These are phyloP conservation scores for Penicillium sp. DNA, from an alignment of 2,329 filamentous ascomycete species.

Conservation along the genomic window DNA sequence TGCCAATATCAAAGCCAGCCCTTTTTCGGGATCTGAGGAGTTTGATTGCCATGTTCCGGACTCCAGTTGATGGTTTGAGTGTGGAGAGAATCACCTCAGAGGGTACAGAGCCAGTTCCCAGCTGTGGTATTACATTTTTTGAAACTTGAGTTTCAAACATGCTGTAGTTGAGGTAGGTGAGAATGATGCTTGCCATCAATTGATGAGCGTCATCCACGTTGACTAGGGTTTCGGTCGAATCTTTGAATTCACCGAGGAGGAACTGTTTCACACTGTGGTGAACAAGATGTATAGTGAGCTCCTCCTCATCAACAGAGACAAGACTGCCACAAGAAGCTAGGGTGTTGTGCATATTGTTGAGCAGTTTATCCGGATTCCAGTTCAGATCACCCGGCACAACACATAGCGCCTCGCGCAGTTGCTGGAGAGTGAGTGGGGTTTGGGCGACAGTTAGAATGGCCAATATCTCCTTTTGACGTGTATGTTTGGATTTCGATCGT, in stretches of 20 bases:
- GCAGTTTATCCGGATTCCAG: background rate
- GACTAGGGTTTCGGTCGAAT: background rate
- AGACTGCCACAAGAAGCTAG: background rate
- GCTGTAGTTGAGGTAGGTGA: background rate
- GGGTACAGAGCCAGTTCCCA: background rate
- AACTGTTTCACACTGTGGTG: background rate
- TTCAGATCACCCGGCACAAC: background rate
- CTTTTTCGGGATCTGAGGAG: background rate
- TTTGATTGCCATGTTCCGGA: background rate
- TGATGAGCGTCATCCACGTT: background rate
- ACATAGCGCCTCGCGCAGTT: conserved; percentile 5
- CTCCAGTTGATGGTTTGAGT: background rate
- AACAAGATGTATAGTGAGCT: background rate
- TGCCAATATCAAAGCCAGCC: background rate
- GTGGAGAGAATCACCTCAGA: background rate
- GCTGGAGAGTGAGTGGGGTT: background rate
- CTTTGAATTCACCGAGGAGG: background rate
- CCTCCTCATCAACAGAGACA: background rate
- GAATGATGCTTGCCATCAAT: background rate
- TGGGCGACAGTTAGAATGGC: background rate
- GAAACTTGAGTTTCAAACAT: background rate
- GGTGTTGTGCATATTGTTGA: conserved; percentile 3
- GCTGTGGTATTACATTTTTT: background rate
- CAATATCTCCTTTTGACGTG: background rate
- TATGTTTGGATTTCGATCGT: background rate